Percentiles rank a stretch among this genome's conserved stretches.
Conservation (phyloP, 2,329 filamentous ascomycete species). For the Aureobasidium sp. region DNA sequence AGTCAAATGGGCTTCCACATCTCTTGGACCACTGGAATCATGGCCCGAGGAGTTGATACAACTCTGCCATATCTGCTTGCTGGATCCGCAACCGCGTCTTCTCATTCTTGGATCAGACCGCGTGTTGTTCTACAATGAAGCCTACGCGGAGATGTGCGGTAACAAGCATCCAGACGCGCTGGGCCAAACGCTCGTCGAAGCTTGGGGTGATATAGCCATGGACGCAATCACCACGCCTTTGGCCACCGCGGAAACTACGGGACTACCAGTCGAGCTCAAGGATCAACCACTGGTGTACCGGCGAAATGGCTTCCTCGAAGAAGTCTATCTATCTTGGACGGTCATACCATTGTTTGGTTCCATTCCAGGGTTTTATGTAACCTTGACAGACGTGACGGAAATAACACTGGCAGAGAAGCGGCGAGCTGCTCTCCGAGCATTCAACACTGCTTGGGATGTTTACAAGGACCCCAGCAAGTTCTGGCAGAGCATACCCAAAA, state of each 20-base stretch:
- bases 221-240: neutral
- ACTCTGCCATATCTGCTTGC: slow-evolving; percentile 13
- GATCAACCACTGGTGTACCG: neutral
- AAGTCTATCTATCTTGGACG: slow-evolving; percentile 15
- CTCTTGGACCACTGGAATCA: slow-evolving; percentile 10
- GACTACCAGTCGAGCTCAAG: neutral
- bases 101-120: slow-evolving; percentile 15
- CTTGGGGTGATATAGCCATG: neutral
- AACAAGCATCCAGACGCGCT: slow-evolving; percentile 13
- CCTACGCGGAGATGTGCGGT: slow-evolving; percentile 14
- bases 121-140: slow-evolving; percentile 16
- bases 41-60: slow-evolving; percentile 17
- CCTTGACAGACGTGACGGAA: slow-evolving; percentile 14
- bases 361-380: neutral
- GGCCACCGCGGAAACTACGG: neutral
- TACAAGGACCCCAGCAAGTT: slow-evolving; percentile 10
- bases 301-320: slow-evolving; percentile 14
- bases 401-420: slow-evolving; percentile 8
- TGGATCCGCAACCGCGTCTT: slow-evolving; percentile 15
- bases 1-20: slow-evolving; percentile 16
- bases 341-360: slow-evolving; percentile 10
- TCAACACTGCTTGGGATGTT: slow-evolving; percentile 6
- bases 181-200: neutral
- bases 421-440: slow-evolving; percentile 5
- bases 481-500: slow-evolving; percentile 13